Conservation (phyloP, 306 rosid genomes). For the Acacia confusa region DNA sequence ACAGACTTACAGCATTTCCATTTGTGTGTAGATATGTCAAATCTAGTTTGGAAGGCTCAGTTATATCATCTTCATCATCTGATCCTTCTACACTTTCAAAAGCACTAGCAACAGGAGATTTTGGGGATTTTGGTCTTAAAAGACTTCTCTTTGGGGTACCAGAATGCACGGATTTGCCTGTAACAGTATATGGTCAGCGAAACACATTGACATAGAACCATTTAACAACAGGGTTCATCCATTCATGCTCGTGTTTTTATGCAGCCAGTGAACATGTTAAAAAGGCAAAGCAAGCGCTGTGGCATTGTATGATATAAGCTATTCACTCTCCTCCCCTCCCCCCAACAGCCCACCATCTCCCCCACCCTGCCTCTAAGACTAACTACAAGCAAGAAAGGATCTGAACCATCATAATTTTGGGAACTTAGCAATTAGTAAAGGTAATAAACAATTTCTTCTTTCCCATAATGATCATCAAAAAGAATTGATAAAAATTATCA, state of each 20-base stretch:
- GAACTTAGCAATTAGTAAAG: neutral
- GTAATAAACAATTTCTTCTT: neutral
- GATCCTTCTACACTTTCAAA: slow-evolving; percentile 73
- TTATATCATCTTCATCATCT: slow-evolving; percentile 58
- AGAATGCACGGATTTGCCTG: slow-evolving; percentile 49
- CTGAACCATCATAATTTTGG: neutral
- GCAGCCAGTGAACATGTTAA: neutral
- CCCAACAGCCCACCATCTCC: neutral
- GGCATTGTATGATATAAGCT: neutral
- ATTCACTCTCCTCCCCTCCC: neutral
- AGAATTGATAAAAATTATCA: slow-evolving; percentile 21
- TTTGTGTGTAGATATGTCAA: slow-evolving; percentile 50
- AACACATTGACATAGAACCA: neutral
- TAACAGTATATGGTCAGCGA: slow-evolving; percentile 23
- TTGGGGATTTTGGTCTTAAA: slow-evolving; percentile 57
- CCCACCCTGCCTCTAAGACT: neutral
- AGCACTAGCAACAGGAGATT: slow-evolving; percentile 71
- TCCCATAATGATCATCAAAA: neutral
- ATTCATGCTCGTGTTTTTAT: neutral
- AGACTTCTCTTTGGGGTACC: slow-evolving; percentile 49
- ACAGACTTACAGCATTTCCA: slow-evolving; percentile 58
- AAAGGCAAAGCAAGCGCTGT: neutral
- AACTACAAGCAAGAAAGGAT: neutral
- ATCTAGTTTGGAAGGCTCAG: slow-evolving; percentile 43
- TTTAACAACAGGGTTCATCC: neutral